These are phyloP conservation scores for Sabuloglossum arenarium DNA, from an alignment of 495 filamentous ascomycete genomes.

Conservation along the genomic window DNA sequence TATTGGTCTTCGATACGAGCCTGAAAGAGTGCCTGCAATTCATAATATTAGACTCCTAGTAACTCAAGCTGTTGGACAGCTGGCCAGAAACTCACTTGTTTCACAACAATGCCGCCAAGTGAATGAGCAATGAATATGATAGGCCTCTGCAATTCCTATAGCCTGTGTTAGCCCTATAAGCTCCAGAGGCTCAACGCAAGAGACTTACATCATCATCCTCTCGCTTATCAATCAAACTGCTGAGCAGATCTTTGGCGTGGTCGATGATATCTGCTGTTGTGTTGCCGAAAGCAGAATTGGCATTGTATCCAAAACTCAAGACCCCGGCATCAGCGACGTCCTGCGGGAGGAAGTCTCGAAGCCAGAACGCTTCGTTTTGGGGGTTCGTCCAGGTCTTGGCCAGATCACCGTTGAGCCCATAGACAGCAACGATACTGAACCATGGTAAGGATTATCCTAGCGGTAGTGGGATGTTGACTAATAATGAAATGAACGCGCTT, in stretches of 20 bases:
- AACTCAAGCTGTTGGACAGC: not conserved
- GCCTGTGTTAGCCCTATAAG: not conserved
- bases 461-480: too few species aligned
- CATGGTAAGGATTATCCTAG: too few species aligned
- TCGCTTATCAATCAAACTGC: not conserved
- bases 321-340: slow-evolving; percentile 22
- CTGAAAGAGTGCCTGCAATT: not conserved
- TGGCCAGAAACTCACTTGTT: not conserved
- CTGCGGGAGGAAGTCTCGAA: slow-evolving; percentile 19
- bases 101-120: not conserved
- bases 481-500: too few species aligned
- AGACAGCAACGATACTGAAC: not conserved
- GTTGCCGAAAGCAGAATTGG: slow-evolving; percentile 10
- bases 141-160: not conserved
- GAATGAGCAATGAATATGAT: slow-evolving; percentile 1
- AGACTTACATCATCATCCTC: not conserved
- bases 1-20: not conserved
- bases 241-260: not conserved
- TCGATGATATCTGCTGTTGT: slow-evolving; percentile 2
- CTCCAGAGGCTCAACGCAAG: not conserved
- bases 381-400: not conserved
- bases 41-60: not conserved
- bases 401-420: not conserved
- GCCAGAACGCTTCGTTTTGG: slow-evolving; percentile 17
- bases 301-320: slow-evolving; percentile 25